Evolutionary conservation across 2,329 filamentous ascomycete species (phyloP).

Genomic region (Fusarium temperatum): DNA sequence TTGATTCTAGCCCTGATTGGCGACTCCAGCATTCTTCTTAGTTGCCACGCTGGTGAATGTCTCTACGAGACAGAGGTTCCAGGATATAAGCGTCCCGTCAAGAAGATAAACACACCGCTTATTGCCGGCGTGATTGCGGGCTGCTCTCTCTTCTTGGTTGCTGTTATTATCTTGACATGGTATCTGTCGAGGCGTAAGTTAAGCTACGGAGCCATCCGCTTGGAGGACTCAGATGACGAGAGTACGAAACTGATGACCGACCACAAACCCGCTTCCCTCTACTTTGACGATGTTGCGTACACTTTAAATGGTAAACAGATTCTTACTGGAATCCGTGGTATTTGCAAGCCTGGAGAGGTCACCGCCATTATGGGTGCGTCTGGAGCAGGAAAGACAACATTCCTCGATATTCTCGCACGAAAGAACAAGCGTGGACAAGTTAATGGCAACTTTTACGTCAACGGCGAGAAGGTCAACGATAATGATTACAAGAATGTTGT

Average conservation of each 20-base stretch:
- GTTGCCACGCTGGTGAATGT: conserved; percentile 89
- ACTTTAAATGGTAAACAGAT: conserved; percentile 88
- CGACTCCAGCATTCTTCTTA: conserved; percentile 85
- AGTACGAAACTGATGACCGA: conserved; percentile 86
- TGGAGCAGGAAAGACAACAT: conserved; percentile 96
- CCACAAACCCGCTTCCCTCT: conserved; percentile 88
- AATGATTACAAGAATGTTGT: conserved; percentile 89
- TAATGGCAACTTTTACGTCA: conserved; percentile 86
- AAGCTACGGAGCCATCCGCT: conserved; percentile 76
- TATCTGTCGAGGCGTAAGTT: conserved; percentile 81
- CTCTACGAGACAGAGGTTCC: conserved; percentile 92
- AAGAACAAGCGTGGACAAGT: conserved; percentile 93
- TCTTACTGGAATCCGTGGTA: conserved; percentile 79
- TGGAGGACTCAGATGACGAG: conserved; percentile 93
- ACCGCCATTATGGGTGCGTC: conserved; percentile 99
- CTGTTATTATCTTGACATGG: conserved; percentile 83
- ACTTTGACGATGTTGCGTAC: conserved; percentile 90
- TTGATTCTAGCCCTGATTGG: conserved; percentile 90
- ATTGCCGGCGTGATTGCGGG: conserved; percentile 94
- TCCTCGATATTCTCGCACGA: conserved; percentile 92
- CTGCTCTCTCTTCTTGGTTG: conserved; percentile 87
- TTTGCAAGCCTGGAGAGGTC: conserved; percentile 93
- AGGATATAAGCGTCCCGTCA: conserved; percentile 86
- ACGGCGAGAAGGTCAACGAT: conserved; percentile 88
- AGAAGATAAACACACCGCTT: conserved; percentile 95